phyloP scores from a whole-genome alignment of 1,284 basidiomycete genomes.

The Phenoliferia sp. region DNA sequence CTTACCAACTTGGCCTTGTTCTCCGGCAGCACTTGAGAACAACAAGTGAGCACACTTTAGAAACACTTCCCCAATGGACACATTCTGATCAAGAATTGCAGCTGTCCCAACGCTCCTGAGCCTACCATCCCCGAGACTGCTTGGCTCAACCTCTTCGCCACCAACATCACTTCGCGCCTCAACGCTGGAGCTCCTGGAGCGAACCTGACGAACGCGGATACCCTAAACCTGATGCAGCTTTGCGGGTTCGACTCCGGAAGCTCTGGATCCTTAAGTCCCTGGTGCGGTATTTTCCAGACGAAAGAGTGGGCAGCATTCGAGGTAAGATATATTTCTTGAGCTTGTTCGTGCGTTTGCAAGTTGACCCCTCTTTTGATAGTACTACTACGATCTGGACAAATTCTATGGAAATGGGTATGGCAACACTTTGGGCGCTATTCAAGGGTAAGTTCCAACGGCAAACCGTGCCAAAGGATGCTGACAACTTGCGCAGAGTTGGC shows the following conservation, averaged over 20 bases:
- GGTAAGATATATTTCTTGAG: neutral
- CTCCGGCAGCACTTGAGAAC: constrained; percentile 54
- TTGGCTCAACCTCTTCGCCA: constrained; percentile 57
- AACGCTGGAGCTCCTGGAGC: constrained; percentile 55
- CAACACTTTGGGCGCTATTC: constrained; percentile 53
- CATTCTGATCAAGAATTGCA: no score
- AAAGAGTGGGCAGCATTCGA: constrained; percentile 61
- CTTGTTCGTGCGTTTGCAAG: no score
- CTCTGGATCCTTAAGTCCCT: constrained; percentile 53
- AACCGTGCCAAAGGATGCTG: neutral
- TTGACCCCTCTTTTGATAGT: neutral
- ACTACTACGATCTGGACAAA: constrained; percentile 63
- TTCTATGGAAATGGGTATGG: constrained; percentile 53
- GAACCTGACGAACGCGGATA: constrained; percentile 55
- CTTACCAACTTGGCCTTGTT: neutral
- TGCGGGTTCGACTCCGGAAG: constrained; percentile 62
- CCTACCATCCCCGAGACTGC: constrained; percentile 23
- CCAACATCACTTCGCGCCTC: constrained; percentile 57
- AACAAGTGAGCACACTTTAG: constrained; percentile 50
- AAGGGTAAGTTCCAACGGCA: constrained; percentile 54
- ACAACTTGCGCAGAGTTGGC: constrained; percentile 50
- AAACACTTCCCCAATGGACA: neutral
- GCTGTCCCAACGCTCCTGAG: constrained; percentile 17
- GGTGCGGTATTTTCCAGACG: constrained; percentile 61
- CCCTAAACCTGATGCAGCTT: constrained; percentile 60